phyloP scores from a whole-genome alignment of 495 filamentous ascomycete species.

The Annulohypoxylon nitens region DNA sequence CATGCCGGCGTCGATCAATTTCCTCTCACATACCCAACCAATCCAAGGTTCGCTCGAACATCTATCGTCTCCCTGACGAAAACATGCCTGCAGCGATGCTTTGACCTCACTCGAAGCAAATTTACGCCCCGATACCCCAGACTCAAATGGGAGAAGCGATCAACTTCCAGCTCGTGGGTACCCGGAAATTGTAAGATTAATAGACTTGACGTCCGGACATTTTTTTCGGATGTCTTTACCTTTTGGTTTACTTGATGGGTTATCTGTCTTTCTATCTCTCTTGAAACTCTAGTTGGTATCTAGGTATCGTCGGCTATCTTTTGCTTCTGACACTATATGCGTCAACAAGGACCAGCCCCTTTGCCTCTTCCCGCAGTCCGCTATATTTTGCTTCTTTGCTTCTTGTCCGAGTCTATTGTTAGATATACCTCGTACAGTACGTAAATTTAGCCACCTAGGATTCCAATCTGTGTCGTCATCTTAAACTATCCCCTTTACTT shows the following conservation, averaged over 20 bases:
- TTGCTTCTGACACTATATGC: slow-evolving; percentile 36
- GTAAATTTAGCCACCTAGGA: slow-evolving; percentile 36
- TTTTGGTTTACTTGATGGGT: slow-evolving; percentile 8
- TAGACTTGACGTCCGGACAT: slow-evolving; percentile 31
- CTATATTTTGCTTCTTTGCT: slow-evolving; percentile 31
- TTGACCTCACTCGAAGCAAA: slow-evolving; percentile 47
- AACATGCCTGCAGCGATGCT: slow-evolving; percentile 41
- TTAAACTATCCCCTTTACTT: slow-evolving; percentile 40
- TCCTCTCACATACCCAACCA: slow-evolving; percentile 35
- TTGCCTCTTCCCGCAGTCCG: background rate
- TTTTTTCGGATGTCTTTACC: slow-evolving; percentile 14
- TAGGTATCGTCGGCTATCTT: slow-evolving; percentile 22
- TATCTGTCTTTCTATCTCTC: background rate
- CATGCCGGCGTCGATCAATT: slow-evolving; percentile 46
- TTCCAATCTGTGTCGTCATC: slow-evolving; percentile 42
- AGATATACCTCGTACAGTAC: slow-evolving; percentile 44
- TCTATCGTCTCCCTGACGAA: slow-evolving; percentile 28
- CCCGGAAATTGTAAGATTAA: slow-evolving; percentile 46
- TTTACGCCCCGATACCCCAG: slow-evolving; percentile 45
- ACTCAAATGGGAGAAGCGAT: slow-evolving; percentile 32
- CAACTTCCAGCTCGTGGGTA: slow-evolving; percentile 37
- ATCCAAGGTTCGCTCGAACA: slow-evolving; percentile 38
- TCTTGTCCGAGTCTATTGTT: slow-evolving; percentile 38
- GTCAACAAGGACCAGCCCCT: slow-evolving; percentile 36
- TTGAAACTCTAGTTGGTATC: slow-evolving; percentile 28